Evolutionary conservation across 768 basidiomycete genomes (phyloP).

Genomic region (Kwoniella europaea): DNA sequence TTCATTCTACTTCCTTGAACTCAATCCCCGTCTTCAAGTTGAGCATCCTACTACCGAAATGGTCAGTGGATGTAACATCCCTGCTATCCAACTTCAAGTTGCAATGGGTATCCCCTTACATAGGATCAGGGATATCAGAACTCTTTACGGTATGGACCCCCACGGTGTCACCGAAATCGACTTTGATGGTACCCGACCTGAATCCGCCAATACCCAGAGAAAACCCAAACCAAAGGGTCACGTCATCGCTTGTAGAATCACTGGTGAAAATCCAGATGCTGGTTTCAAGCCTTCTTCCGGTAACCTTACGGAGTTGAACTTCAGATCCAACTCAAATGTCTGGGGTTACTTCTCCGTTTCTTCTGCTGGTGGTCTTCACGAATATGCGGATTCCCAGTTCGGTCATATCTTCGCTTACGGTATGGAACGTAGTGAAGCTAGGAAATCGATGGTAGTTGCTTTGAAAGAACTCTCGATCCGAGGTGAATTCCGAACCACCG

Average conservation of each 20-base stretch:
- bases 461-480: conserved; percentile 97
- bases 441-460: conserved; percentile 99
- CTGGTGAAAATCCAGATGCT: conserved; percentile 98
- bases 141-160: conserved; percentile 91
- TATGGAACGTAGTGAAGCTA: conserved; percentile 87
- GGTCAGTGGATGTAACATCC: conserved; percentile 98
- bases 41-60: conserved; percentile 99
- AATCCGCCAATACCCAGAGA: conserved; percentile 83
- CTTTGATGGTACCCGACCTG: conserved; percentile 91
- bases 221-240: conserved; percentile 97
- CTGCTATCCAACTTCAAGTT: conserved; percentile 93
- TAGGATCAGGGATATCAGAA: conserved; percentile 92
- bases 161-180: conserved; percentile 90
- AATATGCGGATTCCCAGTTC: conserved; percentile 98
- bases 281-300: conserved; percentile 99
- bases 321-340: conserved; percentile 98
- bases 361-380: conserved; percentile 93
- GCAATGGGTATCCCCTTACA: conserved; percentile 98
- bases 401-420: conserved; percentile 99
- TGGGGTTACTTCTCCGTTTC: conserved; percentile 99
- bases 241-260: conserved; percentile 98
- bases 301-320: conserved; percentile 95
- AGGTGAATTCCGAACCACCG: conserved; percentile 97
- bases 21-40: conserved; percentile 98
- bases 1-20: conserved; percentile 94